Conservation (phyloP, 257 asterid species). For the Gentiana dahurica region DNA sequence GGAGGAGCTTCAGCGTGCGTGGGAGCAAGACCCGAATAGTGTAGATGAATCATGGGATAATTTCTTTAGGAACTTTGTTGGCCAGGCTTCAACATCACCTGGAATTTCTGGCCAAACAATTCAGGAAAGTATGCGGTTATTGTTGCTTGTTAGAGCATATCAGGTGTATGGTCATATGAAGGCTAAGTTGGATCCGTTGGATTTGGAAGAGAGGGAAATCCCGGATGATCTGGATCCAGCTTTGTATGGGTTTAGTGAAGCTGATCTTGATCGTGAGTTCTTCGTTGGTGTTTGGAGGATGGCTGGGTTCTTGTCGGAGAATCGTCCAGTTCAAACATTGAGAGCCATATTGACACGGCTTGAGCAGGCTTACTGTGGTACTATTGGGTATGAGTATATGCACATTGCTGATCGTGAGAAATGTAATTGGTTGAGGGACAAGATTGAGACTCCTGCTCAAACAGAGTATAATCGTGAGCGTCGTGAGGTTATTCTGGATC, state of each 20-base stretch:
- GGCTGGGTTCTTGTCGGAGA: slow-evolving; percentile 26
- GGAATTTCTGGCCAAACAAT: slow-evolving; percentile 30
- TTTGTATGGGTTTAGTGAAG: slow-evolving; percentile 24
- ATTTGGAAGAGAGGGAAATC: slow-evolving; percentile 15
- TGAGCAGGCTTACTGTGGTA: slow-evolving; percentile 27
- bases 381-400: slow-evolving; percentile 26
- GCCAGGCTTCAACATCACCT: slow-evolving; percentile 27
- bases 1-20: slow-evolving; percentile 32
- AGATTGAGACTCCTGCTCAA: slow-evolving; percentile 21
- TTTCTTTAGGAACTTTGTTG: slow-evolving; percentile 28
- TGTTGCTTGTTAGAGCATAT: slow-evolving; percentile 23
- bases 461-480: slow-evolving; percentile 20
- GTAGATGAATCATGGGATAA: slow-evolving; percentile 31
- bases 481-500: slow-evolving; percentile 24
- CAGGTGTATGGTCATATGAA: slow-evolving; percentile 29
- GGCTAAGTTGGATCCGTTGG: slow-evolving; percentile 26
- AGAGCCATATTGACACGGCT: slow-evolving; percentile 19
- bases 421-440: slow-evolving; percentile 25
- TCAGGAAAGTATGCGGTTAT: slow-evolving; percentile 27
- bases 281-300: slow-evolving; percentile 27
- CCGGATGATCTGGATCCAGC: slow-evolving; percentile 26
- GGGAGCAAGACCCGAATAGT: slow-evolving; percentile 29
- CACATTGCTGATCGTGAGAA: slow-evolving; percentile 27
- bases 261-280: slow-evolving; percentile 26
- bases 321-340: slow-evolving; percentile 30